Conservation (phyloP, 116 monocot species). For the Zostera marina region DNA sequence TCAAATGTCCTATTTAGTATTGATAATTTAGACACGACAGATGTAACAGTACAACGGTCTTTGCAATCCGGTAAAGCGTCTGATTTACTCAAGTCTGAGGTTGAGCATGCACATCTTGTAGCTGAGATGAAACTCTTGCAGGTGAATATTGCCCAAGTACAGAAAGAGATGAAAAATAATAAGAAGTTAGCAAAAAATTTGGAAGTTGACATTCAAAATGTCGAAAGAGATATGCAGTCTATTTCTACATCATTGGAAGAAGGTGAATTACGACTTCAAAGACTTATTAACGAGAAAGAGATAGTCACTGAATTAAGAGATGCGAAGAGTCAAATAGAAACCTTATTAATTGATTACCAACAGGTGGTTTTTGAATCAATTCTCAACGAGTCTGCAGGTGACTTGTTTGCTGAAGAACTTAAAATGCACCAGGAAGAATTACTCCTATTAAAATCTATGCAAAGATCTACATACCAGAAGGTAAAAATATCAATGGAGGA, state of each 20-base stretch:
- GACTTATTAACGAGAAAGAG: constrained; percentile 26
- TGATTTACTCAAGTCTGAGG: constrained; percentile 72
- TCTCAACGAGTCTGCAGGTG: constrained; percentile 40
- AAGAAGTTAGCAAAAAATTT: constrained; percentile 24
- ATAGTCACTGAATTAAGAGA: constrained; percentile 20
- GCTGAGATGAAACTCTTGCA: constrained; percentile 37
- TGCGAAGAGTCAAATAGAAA: constrained; percentile 18
- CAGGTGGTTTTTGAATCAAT: constrained; percentile 31
- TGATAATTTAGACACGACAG: constrained; percentile 27
- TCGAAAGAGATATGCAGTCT: constrained; percentile 24
- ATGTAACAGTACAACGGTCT: constrained; percentile 5
- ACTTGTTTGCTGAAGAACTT: constrained; percentile 22
- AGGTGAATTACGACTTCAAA: constrained; percentile 16
- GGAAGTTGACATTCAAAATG: constrained; percentile 18
- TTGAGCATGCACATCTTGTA: constrained; percentile 38
- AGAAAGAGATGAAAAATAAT: constrained; percentile 22
- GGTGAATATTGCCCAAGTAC: constrained; percentile 24
- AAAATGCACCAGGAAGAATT: constrained; percentile 15
- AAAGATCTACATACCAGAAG: constrained; percentile 11
- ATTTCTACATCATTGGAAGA: constrained; percentile 17
- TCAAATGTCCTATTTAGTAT: constrained; percentile 67
- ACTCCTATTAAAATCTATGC: constrained; percentile 19
- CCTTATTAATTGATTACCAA: constrained; percentile 44
- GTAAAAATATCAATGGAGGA: constrained; percentile 21
- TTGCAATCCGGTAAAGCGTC: constrained; percentile 44